Conservation (phyloP, 108 stramenopile species). For the Nannochloropsis salina region DNA sequence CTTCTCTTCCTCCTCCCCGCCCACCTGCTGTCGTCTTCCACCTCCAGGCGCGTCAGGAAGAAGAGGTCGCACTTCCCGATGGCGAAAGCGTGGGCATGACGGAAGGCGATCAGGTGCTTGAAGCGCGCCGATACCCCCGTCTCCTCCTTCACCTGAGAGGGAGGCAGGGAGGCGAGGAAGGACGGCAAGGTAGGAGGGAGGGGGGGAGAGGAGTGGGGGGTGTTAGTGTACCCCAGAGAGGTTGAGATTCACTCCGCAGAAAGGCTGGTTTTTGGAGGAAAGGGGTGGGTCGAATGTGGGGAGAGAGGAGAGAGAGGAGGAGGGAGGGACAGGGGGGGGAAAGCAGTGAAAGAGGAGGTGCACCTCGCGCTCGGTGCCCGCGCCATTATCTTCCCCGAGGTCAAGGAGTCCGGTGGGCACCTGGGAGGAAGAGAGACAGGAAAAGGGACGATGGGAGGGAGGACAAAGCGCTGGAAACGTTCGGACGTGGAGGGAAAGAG, state of each 20-base stretch:
- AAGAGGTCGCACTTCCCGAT: conserved; percentile 40
- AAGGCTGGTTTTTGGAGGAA: no score
- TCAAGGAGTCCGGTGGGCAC: conserved; percentile 21
- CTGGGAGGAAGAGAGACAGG: background rate
- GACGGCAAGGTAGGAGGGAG: no score
- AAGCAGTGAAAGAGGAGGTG: no score
- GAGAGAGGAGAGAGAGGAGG: no score
- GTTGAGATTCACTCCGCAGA: no score
- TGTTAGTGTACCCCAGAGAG: no score
- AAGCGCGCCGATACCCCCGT: conserved; percentile 35
- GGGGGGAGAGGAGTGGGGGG: no score
- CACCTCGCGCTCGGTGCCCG: conserved; percentile 40
- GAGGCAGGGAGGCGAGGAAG: no score
- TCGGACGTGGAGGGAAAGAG: background rate
- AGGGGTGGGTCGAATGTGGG: no score
- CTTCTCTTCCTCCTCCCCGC: background rate
- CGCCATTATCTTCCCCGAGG: conserved; percentile 31
- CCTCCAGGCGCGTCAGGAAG: conserved; percentile 31
- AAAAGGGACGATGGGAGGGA: background rate
- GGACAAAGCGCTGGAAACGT: background rate
- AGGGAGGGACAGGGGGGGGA: no score
- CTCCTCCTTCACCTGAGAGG: conserved; percentile 35
- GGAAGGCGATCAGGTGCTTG: conserved; percentile 38
- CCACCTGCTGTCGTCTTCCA: conserved; percentile 22
- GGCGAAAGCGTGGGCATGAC: conserved; percentile 31